phyloP scores from a whole-genome alignment of 345 rosid genomes.

The Populus pruinosa region DNA sequence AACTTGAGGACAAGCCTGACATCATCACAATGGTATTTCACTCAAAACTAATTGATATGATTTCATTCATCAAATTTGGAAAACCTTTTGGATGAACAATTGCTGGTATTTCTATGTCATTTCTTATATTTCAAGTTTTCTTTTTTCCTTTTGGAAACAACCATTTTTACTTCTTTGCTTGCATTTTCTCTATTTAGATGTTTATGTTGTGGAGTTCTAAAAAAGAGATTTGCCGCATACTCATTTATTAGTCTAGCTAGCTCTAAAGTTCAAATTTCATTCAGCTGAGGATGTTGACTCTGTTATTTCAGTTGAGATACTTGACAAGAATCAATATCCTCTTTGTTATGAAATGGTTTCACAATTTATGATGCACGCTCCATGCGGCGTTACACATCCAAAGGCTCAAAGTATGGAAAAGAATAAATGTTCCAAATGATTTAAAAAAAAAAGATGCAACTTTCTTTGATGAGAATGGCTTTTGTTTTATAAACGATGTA shows the following conservation, averaged over 20 bases:
- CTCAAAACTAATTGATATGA: background rate
- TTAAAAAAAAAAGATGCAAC: background rate
- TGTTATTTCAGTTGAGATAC: background rate
- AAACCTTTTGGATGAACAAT: background rate
- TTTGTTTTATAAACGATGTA: background rate
- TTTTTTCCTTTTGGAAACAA: background rate
- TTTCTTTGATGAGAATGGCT: background rate
- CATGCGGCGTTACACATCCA: background rate
- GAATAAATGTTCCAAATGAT: background rate
- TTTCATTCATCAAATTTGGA: background rate
- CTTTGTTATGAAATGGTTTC: background rate
- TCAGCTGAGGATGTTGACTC: background rate
- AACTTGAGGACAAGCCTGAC: background rate
- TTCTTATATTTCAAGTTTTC: background rate
- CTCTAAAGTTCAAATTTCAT: accelerated
- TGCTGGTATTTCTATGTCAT: background rate
- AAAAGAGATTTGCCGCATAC: background rate
- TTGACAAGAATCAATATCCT: too few species aligned
- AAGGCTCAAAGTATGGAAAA: background rate
- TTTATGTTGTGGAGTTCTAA: background rate
- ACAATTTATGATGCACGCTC: background rate
- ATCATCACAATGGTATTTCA: background rate
- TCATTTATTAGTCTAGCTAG: background rate
- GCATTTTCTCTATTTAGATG: background rate
- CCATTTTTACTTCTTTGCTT: too few species aligned